Conservation (phyloP, 192 early-diverging fungal species). For the Umbelopsis ramanniana region DNA sequence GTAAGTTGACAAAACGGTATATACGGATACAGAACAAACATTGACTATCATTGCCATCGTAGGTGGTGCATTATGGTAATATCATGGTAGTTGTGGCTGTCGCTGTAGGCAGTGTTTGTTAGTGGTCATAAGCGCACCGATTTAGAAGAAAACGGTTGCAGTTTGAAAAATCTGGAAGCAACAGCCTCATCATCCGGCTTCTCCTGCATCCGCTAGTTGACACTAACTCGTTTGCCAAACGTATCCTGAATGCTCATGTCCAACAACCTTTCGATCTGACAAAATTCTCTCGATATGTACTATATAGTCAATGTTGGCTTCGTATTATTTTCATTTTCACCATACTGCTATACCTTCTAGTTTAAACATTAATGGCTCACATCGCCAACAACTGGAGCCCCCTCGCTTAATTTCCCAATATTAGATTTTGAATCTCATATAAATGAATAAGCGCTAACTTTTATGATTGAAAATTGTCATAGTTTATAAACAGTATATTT, state of each 20-base stretch:
- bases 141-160: neutral
- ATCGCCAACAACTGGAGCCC: too few relatives aligned
- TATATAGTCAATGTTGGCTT: neutral
- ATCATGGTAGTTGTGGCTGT: neutral
- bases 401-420: too few relatives aligned
- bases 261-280: neutral
- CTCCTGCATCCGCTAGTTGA: neutral
- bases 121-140: neutral
- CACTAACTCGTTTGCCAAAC: neutral
- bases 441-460: too few relatives aligned
- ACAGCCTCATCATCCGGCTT: neutral
- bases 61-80: neutral
- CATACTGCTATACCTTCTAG: neutral
- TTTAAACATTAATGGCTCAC: too few relatives aligned
- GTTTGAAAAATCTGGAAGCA: neutral
- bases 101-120: neutral
- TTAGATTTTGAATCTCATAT: too few relatives aligned
- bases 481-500: too few relatives aligned
- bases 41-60: too few relatives aligned
- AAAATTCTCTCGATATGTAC: neutral
- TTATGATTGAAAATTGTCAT: too few relatives aligned
- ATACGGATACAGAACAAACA: too few relatives aligned
- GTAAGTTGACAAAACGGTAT: neutral
- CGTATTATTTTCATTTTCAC: neutral
- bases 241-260: too few relatives aligned